Percentiles rank a stretch among this genome's conserved stretches.
Evolutionary conservation across 352 stramenopile genomes (phyloP).

Genomic region (Globisporangium spiculum): DNA sequence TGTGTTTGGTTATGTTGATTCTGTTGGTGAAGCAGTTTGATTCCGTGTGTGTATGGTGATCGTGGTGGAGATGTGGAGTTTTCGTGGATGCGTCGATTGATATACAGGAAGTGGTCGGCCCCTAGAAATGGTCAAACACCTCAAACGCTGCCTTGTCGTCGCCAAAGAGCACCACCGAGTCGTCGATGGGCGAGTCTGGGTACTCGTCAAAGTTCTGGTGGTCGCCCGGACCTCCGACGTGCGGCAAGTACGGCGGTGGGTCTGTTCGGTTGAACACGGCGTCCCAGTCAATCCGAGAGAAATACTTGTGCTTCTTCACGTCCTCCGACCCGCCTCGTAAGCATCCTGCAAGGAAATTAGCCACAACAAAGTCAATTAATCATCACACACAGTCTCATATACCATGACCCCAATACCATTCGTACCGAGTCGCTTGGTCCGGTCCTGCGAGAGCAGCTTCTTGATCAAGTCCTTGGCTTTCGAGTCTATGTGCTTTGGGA

Average conservation of each 20-base stretch:
- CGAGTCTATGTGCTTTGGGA: slow-evolving; percentile 87
- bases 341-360: slow-evolving; percentile 53
- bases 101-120: neutral
- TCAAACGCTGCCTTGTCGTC: slow-evolving; percentile 84
- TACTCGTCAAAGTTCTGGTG: slow-evolving; percentile 94
- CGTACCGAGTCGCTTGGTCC: slow-evolving; percentile 84
- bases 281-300: slow-evolving; percentile 85
- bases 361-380: neutral
- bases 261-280: slow-evolving; percentile 69
- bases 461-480: slow-evolving; percentile 92
- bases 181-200: slow-evolving; percentile 86
- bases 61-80: neutral
- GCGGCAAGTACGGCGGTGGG: slow-evolving; percentile 81
- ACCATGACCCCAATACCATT: neutral
- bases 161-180: slow-evolving; percentile 77
- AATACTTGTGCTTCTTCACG: slow-evolving; percentile 94
- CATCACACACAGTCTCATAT: neutral
- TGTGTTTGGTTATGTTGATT: neutral
- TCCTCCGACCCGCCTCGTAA: slow-evolving; percentile 87
- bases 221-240: slow-evolving; percentile 79
- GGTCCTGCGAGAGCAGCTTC: slow-evolving; percentile 87
- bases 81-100: neutral
- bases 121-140: slow-evolving; percentile 85
- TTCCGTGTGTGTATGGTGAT: neutral
- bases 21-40: neutral